Conservation (phyloP, 2,329 filamentous ascomycete genomes). For the Sordariomycetes sp. region DNA sequence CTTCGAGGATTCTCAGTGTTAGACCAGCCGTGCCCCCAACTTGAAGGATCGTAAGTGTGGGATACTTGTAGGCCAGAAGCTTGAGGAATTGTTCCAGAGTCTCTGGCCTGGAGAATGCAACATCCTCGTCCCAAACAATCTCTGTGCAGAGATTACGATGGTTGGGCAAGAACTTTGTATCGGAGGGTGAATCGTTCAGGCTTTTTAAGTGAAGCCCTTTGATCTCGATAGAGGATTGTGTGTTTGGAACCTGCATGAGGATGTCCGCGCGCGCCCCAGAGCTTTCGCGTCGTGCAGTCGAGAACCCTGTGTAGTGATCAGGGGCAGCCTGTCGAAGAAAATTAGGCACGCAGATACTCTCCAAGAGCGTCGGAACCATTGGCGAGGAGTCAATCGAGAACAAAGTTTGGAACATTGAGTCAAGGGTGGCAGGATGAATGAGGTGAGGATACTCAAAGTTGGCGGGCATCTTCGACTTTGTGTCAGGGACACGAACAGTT, state of each 20-base stretch:
- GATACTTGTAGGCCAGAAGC: slow-evolving; percentile 27
- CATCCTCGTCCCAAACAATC: slow-evolving; percentile 36
- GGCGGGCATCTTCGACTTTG: slow-evolving; percentile 40
- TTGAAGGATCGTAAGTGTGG: slow-evolving; percentile 28
- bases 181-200: slow-evolving; percentile 17
- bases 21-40: slow-evolving; percentile 17
- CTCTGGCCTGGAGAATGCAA: slow-evolving; percentile 12
- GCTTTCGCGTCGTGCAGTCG: slow-evolving; percentile 24
- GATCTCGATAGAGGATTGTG: no score
- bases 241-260: slow-evolving; percentile 35
- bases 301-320: slow-evolving; percentile 29
- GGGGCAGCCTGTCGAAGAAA: slow-evolving; percentile 20
- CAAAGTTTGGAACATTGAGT: slow-evolving; percentile 44
- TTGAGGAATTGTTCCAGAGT: slow-evolving; percentile 16
- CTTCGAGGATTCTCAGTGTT: slow-evolving; percentile 14
- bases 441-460: slow-evolving; percentile 43
- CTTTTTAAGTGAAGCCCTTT: slow-evolving; percentile 33
- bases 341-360: slow-evolving; percentile 35
- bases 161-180: slow-evolving; percentile 32
- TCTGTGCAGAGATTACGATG: slow-evolving; percentile 39
- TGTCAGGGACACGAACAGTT: slow-evolving; percentile 35
- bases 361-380: slow-evolving; percentile 40
- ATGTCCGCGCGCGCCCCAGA: slow-evolving; percentile 31
- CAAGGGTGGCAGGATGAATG: slow-evolving; percentile 49
- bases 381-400: slow-evolving; percentile 33